Base-by-base conservation (phyloP, 768 basidiomycete genomes). In the Lyophyllum decastes region DNA sequence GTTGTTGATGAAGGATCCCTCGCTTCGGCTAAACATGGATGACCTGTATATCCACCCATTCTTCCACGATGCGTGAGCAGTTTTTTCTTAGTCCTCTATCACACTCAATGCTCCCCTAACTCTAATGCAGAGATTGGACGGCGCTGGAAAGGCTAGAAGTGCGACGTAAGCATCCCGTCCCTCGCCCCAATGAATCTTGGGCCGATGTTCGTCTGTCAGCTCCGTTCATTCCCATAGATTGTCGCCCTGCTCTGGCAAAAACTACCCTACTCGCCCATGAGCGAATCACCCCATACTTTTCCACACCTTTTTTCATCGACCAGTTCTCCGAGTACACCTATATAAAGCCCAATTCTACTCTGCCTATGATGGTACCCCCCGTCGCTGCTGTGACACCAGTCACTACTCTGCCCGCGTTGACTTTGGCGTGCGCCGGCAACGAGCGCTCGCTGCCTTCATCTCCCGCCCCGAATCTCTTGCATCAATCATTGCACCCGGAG, bases 41-140 rank as follows among this genome's bases (percentile, higher is more conserved):
- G 54, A 44, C 16, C 24, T 59, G 19, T 52, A 50, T 25, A 25
- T 17, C 17, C 58, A 62, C 45, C 21, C 47, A 43, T 62, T 62
- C 41, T 62, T 59, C 34, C 27, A 52, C 2, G n/a, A 12, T 21
- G 49, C 53, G 61, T 62, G 26, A 40, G 52, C 48, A 9, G 16
- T 21, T 19, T 24, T 8, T 27, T 9, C 16, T 22, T 3, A 17
- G 40, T 41, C 10, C 9, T 19, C 16, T 19, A 24, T 43, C 7
- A 11, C 12, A 7, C 16, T 17, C 5, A 12, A 17, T 35, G n/a
- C 34, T 48, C 16, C 40, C 5, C n/a, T 46, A 35, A 10, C 34
- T 19, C 22, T 25, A 22, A 22, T 43, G 3, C 47, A 61, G 60
- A 9, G 49, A 58, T 38, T 61, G 60, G 60, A 52, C 41, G 12